phyloP scores from a whole-genome alignment of 1,284 basidiomycete genomes.

The Irpex sp. region DNA sequence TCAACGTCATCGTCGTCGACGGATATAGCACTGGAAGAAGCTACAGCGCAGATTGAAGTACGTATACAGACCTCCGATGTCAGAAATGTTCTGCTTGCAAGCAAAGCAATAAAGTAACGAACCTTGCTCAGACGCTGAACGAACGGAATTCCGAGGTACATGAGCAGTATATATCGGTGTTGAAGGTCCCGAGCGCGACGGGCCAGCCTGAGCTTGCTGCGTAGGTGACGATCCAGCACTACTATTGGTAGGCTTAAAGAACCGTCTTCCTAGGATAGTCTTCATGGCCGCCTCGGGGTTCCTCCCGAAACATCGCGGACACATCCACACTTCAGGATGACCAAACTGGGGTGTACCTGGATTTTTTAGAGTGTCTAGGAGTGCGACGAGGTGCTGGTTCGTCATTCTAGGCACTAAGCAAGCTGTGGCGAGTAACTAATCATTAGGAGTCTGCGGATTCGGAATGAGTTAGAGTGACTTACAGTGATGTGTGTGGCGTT shows the following conservation, averaged over 20 bases:
- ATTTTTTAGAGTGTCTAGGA: neutral
- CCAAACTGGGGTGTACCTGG: neutral
- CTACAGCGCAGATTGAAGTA: neutral
- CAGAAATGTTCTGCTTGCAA: too few relatives aligned
- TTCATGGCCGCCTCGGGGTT: neutral
- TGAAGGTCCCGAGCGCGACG: neutral
- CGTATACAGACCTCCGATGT: neutral
- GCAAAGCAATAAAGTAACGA: too few relatives aligned
- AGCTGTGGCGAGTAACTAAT: neutral
- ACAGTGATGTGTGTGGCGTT: neutral
- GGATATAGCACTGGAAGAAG: neutral
- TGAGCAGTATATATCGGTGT: too few relatives aligned
- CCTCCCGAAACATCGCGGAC: neutral
- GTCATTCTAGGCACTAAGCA: neutral
- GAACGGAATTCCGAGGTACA: too few relatives aligned
- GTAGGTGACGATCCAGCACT: neutral
- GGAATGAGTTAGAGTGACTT: neutral
- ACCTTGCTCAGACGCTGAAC: too few relatives aligned
- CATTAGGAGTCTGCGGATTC: neutral
- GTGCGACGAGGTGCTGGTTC: neutral
- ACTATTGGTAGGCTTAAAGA: neutral
- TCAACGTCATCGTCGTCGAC: neutral
- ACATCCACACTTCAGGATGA: neutral
- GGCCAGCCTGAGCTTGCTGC: neutral
- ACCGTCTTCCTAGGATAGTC: neutral